Evolutionary conservation across 441 rosid genomes (phyloP).

Genomic region (Macaranga tanarius): DNA sequence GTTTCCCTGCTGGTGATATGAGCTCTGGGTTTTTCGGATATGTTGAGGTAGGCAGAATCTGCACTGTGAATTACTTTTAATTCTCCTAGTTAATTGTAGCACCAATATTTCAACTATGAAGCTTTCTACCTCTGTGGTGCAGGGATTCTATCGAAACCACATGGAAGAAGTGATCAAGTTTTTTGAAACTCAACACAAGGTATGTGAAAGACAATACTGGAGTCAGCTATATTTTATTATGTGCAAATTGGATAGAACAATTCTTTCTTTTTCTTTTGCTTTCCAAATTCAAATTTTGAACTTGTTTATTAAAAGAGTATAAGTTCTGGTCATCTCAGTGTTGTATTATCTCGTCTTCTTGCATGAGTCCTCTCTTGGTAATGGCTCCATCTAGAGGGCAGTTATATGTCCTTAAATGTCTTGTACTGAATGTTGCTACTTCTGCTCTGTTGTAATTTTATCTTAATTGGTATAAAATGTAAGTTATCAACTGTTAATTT

Average conservation of each 20-base stretch:
- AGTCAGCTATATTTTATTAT: neutral
- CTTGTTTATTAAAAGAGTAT: neutral
- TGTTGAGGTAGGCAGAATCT: slow-evolving; percentile 59
- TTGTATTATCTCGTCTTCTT: neutral
- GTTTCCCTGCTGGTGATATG: slow-evolving; percentile 96
- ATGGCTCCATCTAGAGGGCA: neutral
- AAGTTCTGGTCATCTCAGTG: neutral
- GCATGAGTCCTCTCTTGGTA: neutral
- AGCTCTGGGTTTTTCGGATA: slow-evolving; percentile 96
- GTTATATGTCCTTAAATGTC: neutral
- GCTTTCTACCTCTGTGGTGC: slow-evolving; percentile 38
- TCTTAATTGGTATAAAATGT: neutral
- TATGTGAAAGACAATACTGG: slow-evolving; percentile 17
- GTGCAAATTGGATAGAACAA: neutral
- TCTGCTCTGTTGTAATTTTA: neutral
- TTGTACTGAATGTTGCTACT: neutral
- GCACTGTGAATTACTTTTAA: slow-evolving; percentile 15
- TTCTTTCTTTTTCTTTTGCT: neutral
- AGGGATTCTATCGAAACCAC: slow-evolving; percentile 98
- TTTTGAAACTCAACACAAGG: slow-evolving; percentile 97
- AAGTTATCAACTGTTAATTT: neutral
- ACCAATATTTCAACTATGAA: slow-evolving; percentile 11
- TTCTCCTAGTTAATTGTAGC: slow-evolving; percentile 11
- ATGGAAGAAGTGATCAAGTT: slow-evolving; percentile 99
- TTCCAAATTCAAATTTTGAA: neutral